Conservation (phyloP, 2,329 filamentous ascomycete species). For the Aureobasidium mangrovei region DNA sequence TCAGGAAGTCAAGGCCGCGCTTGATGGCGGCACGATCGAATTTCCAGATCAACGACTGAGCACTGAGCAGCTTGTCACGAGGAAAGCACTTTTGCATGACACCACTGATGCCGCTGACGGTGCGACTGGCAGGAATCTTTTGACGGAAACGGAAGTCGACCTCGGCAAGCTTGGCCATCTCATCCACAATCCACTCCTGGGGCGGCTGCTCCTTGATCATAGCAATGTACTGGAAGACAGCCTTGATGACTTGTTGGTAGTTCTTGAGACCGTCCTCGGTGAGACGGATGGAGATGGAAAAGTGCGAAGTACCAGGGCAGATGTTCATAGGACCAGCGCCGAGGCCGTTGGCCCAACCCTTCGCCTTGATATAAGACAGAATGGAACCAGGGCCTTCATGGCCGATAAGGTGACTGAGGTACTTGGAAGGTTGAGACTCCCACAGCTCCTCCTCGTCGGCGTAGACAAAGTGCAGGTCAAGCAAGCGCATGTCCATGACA, state of each 20-base stretch:
- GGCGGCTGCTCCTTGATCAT: slow-evolving; percentile 73
- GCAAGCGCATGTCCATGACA: slow-evolving; percentile 74
- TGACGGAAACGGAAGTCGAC: slow-evolving; percentile 94
- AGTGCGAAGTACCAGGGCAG: slow-evolving; percentile 72
- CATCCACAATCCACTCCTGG: slow-evolving; percentile 87
- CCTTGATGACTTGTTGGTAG: slow-evolving; percentile 73
- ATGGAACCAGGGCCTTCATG: slow-evolving; percentile 91
- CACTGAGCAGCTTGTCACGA: slow-evolving; percentile 80
- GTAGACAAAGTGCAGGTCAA: slow-evolving; percentile 77
- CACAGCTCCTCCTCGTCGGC: slow-evolving; percentile 73
- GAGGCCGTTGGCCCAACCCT: slow-evolving; percentile 80
- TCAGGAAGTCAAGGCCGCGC: slow-evolving; percentile 62
- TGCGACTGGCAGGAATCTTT: slow-evolving; percentile 80
- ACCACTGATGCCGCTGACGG: slow-evolving; percentile 74
- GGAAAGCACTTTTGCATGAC: slow-evolving; percentile 89
- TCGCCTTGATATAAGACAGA: slow-evolving; percentile 78
- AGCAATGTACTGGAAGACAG: slow-evolving; percentile 84
- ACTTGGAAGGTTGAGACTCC: slow-evolving; percentile 73
- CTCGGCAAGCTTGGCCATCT: slow-evolving; percentile 82
- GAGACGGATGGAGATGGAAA: slow-evolving; percentile 68
- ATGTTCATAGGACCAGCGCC: slow-evolving; percentile 67
- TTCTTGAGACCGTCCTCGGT: slow-evolving; percentile 78
- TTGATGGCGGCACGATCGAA: slow-evolving; percentile 74
- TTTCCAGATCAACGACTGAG: slow-evolving; percentile 62
- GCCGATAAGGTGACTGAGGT: slow-evolving; percentile 80